phyloP scores from a whole-genome alignment of 495 filamentous ascomycete genomes.

The Parathielavia hyrcaniae region DNA sequence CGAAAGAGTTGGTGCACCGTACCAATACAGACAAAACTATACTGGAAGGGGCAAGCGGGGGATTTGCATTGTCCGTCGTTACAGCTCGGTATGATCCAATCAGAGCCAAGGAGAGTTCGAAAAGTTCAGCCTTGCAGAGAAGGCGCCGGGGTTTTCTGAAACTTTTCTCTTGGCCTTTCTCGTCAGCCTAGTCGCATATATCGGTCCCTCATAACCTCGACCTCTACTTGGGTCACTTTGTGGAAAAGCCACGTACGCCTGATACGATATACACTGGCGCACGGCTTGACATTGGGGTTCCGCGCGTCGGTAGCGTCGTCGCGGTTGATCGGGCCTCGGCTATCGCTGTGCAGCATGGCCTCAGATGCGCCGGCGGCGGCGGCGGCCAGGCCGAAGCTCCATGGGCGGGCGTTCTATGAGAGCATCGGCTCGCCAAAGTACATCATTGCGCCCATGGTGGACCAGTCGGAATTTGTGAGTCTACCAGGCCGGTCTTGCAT shows the following conservation, averaged over 20 bases:
- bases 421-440: slow-evolving; percentile 86
- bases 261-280: slow-evolving; percentile 9
- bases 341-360: slow-evolving; percentile 21
- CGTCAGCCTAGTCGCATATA: not conserved
- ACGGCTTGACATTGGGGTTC: slow-evolving; percentile 2
- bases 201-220: not conserved
- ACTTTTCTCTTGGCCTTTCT: slow-evolving; percentile 3
- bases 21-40: not conserved
- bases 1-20: not conserved
- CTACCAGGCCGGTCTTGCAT: not conserved
- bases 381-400: slow-evolving; percentile 52
- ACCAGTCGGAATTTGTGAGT: slow-evolving; percentile 92
- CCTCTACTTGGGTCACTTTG: not conserved
- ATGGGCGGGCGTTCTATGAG: slow-evolving; percentile 85
- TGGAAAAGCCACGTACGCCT: too few relatives aligned
- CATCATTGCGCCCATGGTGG: slow-evolving; percentile 95
- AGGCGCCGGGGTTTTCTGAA: slow-evolving; percentile 2
- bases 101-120: not conserved
- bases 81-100: not conserved
- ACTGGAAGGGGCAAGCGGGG: not conserved
- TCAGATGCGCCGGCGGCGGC: slow-evolving; percentile 5
- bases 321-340: not conserved
- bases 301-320: slow-evolving; percentile 12
- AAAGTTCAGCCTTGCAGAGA: slow-evolving; percentile 14
- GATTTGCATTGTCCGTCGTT: slow-evolving; percentile 9